phyloP scores from a whole-genome alignment of 768 basidiomycete genomes.

The Boletus sp. region DNA sequence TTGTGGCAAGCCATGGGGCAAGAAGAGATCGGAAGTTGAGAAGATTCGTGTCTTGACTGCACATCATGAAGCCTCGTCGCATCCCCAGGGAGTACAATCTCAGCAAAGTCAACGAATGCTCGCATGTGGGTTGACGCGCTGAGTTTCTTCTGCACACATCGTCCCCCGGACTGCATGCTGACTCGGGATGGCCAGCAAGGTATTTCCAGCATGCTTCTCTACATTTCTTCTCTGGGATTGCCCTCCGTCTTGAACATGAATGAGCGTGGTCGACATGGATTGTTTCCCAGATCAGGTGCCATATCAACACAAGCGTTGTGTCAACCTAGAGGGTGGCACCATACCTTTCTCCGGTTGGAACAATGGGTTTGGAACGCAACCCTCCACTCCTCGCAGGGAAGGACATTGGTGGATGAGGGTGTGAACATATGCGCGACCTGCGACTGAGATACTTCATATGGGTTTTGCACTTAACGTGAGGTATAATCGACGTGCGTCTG shows the following conservation, averaged over 20 bases:
- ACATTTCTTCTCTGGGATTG: conserved; percentile 69
- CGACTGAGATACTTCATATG: conserved; percentile 50
- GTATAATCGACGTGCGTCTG: conserved; percentile 68
- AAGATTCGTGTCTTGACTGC: conserved; percentile 3
- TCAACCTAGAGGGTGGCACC: neutral
- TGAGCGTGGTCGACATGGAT: conserved; percentile 29
- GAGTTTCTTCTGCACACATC: conserved; percentile 10
- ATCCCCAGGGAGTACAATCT: neutral
- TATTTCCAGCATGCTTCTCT: conserved; percentile 82
- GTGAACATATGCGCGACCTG: conserved; percentile 19
- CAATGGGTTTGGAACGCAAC: conserved; percentile 55
- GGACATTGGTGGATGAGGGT: conserved; percentile 28
- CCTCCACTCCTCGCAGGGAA: conserved; percentile 73
- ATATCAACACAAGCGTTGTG: conserved; percentile 5
- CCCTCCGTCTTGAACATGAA: conserved; percentile 23
- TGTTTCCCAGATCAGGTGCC: conserved; percentile 51
- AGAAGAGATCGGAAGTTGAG: neutral
- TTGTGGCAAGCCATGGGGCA: neutral
- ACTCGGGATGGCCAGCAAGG: conserved; percentile 63
- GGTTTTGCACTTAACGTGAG: conserved; percentile 64
- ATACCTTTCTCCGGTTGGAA: conserved; percentile 59
- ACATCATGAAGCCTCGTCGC: neutral
- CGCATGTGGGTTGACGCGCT: conserved; percentile 30
- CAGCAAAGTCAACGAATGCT: conserved; percentile 35
- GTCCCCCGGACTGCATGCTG: conserved; percentile 55